A percentile compares a stretch with the other conserved stretches of the same genome.
phyloP scores from a whole-genome alignment of 805 yeast species.

The Zygosaccharomyces bailii region DNA sequence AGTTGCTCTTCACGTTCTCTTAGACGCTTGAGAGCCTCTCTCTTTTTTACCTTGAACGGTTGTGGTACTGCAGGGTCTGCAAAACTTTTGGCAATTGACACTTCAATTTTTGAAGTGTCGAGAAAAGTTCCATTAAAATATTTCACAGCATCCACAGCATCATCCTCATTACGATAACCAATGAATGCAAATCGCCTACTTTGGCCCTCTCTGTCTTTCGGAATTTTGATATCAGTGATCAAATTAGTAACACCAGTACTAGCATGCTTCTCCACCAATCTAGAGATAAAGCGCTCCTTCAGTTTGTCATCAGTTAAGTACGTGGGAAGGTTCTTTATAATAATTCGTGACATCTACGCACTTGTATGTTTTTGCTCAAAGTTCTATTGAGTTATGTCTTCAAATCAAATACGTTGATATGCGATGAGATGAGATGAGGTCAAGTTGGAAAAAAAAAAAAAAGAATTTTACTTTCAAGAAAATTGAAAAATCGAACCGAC shows the following conservation, averaged over 20 bases:
- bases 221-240: conserved; percentile 84
- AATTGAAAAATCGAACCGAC: conserved; percentile 6
- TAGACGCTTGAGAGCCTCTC: conserved; percentile 48
- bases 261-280: conserved; percentile 25
- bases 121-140: conserved; percentile 76
- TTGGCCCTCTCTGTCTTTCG: conserved; percentile 77
- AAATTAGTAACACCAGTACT: conserved; percentile 42
- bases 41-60: conserved; percentile 52
- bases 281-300: conserved; percentile 55
- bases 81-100: conserved; percentile 78
- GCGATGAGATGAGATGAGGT: conserved; percentile 21
- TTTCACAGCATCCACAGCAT: conserved; percentile 73
- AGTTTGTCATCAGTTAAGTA: conserved; percentile 73
- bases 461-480: too few relatives aligned
- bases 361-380: not conserved
- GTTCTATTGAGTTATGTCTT: not conserved
- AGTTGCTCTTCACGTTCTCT: conserved; percentile 48
- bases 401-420: not conserved
- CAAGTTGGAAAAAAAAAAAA: too few relatives aligned
- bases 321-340: conserved; percentile 84
- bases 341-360: conserved; percentile 69
- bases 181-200: conserved; percentile 91
- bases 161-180: conserved; percentile 71
- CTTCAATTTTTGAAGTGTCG: conserved; percentile 77
- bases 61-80: conserved; percentile 79